Conservation (phyloP, 805 yeast genomes). For the Starmerella tilneyi region DNA sequence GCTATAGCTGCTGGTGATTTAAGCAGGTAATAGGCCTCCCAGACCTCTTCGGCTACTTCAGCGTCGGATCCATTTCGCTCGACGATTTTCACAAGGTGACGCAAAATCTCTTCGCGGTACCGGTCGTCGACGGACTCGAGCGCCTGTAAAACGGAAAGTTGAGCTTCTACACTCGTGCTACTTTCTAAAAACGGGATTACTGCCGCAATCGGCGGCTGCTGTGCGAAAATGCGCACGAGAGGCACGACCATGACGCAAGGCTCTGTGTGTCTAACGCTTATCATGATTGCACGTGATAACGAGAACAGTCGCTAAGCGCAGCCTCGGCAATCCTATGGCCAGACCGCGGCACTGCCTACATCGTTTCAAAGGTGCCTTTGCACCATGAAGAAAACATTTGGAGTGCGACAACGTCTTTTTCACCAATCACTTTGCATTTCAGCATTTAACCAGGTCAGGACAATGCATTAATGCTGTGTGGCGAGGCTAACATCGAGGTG, state of each 20-base stretch:
- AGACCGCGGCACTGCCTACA: too few species aligned
- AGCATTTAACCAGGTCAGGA: too few species aligned
- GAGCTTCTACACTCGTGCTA: not conserved
- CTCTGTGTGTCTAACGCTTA: not conserved
- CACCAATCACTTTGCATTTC: too few species aligned
- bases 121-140: conserved; percentile 1
- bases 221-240: conserved; percentile 11
- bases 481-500: too few species aligned
- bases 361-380: too few species aligned
- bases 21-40: conserved; percentile 17
- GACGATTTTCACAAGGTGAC: conserved; percentile 1
- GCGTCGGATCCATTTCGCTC: conserved; percentile 4
- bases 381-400: too few species aligned
- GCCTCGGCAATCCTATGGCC: too few species aligned
- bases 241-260: conserved; percentile 10
- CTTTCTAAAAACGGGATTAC: conserved; percentile 7
- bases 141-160: conserved; percentile 5
- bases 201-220: conserved; percentile 16
- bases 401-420: too few species aligned
- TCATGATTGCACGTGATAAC: too few species aligned
- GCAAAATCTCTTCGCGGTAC: conserved; percentile 10
- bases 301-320: too few species aligned
- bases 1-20: conserved; percentile 9
- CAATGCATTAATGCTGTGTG: too few species aligned
- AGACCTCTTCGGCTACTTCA: conserved; percentile 18